Percentiles rank a stretch among this genome's conserved stretches.
Evolutionary conservation across 2,329 filamentous ascomycete species (phyloP).

Genomic region (Ascochyta clinopodiicola): DNA sequence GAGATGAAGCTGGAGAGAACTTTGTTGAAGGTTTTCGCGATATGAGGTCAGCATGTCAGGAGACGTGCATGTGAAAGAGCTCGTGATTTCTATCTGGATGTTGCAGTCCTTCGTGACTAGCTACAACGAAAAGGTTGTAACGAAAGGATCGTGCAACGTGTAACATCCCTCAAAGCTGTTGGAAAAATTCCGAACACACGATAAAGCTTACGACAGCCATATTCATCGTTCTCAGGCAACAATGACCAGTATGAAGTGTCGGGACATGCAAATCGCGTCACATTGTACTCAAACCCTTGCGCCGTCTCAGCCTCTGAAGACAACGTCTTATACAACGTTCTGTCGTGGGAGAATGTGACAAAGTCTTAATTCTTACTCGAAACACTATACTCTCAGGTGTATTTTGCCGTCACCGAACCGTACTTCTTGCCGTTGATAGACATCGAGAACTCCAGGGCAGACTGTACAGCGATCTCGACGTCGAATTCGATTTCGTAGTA

Average conservation of each 20-base stretch:
- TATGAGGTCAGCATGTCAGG: not conserved
- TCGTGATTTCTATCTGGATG: too few relatives aligned
- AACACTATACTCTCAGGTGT: slow-evolving; percentile 7
- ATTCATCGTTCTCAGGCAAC: too few relatives aligned
- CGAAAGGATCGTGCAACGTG: not conserved
- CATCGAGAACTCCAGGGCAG: slow-evolving; percentile 26
- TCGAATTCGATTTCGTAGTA: slow-evolving; percentile 7
- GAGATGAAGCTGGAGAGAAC: slow-evolving; percentile 16
- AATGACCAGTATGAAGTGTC: too few relatives aligned
- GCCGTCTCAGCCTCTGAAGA: too few relatives aligned
- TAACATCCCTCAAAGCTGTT: not conserved
- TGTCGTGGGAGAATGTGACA: not conserved
- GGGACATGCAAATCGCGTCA: too few relatives aligned
- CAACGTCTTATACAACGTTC: too few relatives aligned
- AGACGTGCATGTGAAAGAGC: not conserved
- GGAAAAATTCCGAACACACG: too few relatives aligned
- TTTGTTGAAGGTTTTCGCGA: slow-evolving; percentile 7
- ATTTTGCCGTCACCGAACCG: slow-evolving; percentile 24
- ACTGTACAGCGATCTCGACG: slow-evolving; percentile 24
- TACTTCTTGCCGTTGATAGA: slow-evolving; percentile 21
- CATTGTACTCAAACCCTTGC: too few relatives aligned
- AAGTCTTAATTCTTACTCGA: too few relatives aligned
- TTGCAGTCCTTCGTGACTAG: too few relatives aligned
- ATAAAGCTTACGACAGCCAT: too few relatives aligned
- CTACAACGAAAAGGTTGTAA: too few relatives aligned